Evolutionary conservation across 1,139 yeast species (phyloP), one percentile per base, ranked within the genome.

Genomic region (Tardiomyces digboiensis): DNA sequence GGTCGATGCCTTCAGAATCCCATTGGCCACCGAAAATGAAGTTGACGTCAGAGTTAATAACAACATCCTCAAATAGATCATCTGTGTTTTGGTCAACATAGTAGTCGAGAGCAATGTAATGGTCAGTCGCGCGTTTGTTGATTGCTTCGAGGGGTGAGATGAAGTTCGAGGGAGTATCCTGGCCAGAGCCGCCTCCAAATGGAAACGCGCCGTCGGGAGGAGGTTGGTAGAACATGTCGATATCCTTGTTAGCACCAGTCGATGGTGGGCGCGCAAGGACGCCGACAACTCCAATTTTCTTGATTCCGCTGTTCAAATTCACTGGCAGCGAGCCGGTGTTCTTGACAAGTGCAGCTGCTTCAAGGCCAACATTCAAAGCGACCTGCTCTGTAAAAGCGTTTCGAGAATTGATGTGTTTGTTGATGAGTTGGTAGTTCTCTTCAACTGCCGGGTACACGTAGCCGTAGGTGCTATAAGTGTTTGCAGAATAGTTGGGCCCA

Each of bases 1-100:
- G 80, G 14, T 80, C 80, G 12, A 36, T 38, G 29, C 80, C 80
- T 58, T 76, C 81, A 13, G 80, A 80, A 4, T 79, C 71, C 47
- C 65, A 59, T 0, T 78, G 68, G n/a, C 44, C 38, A 36, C 45
- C 46, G 41, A 49, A 49, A 8, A 74, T 80, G 44, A 76, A 64
- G 1, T 75, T 77, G 19, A 75, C 60, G 1, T 76, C 62, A 58
- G 73, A 53, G 51, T 74, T 77, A 0, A 75, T 74, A 19, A 21
- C 26, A 19, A 19, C 12, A 4, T 6, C 13, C 49, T 60, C 65
- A 46, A 73, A 76, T 2, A 78, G 68, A 1, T 69, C 56, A 48
- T 57, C 68, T 46, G 75, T 78, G 21, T 73, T 66, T 3, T 69
- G 66, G 57, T 41, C 48, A 14, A 44, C 21, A 21, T 42, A 29